phyloP scores from a whole-genome alignment of 2,329 filamentous ascomycete genomes.

The Sporothrix phasma region DNA sequence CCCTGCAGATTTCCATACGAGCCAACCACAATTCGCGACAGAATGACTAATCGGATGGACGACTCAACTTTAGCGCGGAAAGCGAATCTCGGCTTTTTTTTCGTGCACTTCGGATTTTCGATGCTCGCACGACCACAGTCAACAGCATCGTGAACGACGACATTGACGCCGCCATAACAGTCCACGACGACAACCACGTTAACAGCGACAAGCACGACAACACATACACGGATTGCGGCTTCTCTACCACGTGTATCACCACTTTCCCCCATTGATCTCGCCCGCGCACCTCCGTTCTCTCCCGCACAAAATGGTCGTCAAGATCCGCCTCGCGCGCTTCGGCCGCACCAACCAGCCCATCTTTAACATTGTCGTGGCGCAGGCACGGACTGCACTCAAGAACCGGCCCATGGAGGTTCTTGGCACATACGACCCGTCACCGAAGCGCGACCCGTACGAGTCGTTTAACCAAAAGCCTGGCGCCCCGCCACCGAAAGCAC shows the following conservation, averaged over 20 bases:
- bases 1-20: neutral
- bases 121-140: neutral
- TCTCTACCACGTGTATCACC: neutral
- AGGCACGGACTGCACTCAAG: constrained; percentile 72
- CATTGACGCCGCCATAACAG: neutral
- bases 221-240: too few relatives aligned
- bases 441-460: constrained; percentile 46
- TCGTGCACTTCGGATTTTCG: neutral
- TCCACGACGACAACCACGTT: neutral
- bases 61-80: neutral
- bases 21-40: neutral
- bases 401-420: constrained; percentile 89
- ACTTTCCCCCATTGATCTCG: neutral
- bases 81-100: neutral
- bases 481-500: constrained; percentile 39
- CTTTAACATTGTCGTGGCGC: constrained; percentile 95
- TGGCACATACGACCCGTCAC: constrained; percentile 62
- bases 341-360: constrained; percentile 80
- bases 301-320: constrained; percentile 63
- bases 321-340: constrained; percentile 89
- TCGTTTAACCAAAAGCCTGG: neutral
- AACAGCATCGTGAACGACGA: neutral
- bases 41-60: neutral
- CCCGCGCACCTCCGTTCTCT: neutral
- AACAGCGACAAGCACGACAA: neutral